Evolutionary conservation across 345 rosid species (phyloP).

Genomic region (Acer campestre): DNA sequence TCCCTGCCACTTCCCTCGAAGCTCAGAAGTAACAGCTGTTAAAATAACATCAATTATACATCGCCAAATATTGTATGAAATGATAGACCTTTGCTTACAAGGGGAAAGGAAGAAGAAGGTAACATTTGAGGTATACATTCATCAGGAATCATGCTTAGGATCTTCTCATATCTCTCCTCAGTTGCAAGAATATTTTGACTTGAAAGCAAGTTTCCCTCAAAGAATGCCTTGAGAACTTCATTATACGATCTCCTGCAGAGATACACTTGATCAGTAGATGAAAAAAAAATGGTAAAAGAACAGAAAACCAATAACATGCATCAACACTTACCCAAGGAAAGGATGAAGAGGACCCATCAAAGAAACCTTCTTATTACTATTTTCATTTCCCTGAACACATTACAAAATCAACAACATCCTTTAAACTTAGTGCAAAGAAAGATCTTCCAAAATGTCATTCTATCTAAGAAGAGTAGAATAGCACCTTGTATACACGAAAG

Average conservation of each 20-base stretch:
- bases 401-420: conserved; percentile 14
- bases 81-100: neutral
- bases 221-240: conserved; percentile 69
- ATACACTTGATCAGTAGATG: conserved; percentile 16
- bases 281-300: neutral
- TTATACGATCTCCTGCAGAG: conserved; percentile 79
- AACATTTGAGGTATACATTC: conserved; percentile 44
- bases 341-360: conserved; percentile 84
- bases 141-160: conserved; percentile 85
- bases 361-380: conserved; percentile 70
- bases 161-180: conserved; percentile 83
- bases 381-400: conserved; percentile 74
- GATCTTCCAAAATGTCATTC: conserved; percentile 2
- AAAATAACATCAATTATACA: conserved; percentile 1
- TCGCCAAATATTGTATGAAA: conserved; percentile 22
- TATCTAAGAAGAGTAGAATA: conserved; percentile 7
- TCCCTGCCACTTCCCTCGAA: conserved; percentile 83
- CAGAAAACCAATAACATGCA: conserved; percentile 12
- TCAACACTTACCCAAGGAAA: conserved; percentile 71
- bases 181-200: conserved; percentile 64
- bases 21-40: conserved; percentile 76
- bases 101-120: neutral
- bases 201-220: conserved; percentile 70
- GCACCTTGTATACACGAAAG: conserved; percentile 82
- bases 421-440: conserved; percentile 4